Evolutionary conservation across 495 filamentous ascomycete genomes (phyloP).

Genomic region (Lasiosphaeria hispida): DNA sequence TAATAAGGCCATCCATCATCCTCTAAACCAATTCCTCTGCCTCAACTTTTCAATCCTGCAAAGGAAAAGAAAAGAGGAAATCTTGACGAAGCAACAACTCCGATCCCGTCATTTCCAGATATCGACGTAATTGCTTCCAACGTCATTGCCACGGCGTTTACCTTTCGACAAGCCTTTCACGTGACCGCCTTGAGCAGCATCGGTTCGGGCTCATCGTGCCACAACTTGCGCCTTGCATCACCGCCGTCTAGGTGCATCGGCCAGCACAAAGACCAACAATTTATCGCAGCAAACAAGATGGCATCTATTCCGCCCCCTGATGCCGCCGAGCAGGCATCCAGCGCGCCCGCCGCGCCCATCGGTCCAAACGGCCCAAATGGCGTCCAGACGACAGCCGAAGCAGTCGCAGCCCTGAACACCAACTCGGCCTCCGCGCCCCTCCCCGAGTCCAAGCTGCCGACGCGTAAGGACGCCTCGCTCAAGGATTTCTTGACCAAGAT

Average conservation of each 20-base stretch:
- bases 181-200: not conserved
- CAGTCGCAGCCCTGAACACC: not conserved
- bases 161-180: not conserved
- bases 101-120: too few species aligned
- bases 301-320: slow-evolving; percentile 22
- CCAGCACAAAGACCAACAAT: not conserved
- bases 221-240: slow-evolving; percentile 5
- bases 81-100: too few species aligned
- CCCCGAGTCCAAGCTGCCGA: slow-evolving; percentile 51
- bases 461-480: slow-evolving; percentile 84
- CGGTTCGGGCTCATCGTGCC: not conserved
- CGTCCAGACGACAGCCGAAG: slow-evolving; percentile 3
- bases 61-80: too few species aligned
- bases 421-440: not conserved
- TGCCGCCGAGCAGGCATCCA: slow-evolving; percentile 15
- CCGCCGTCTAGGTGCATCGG: not conserved
- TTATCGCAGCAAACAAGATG: slow-evolving; percentile 12
- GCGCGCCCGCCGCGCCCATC: too few species aligned
- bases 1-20: too few species aligned
- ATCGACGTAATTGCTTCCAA: too few species aligned
- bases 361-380: slow-evolving; percentile 13
- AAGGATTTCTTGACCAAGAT: slow-evolving; percentile 91
- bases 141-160: too few species aligned
- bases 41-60: too few species aligned
- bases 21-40: too few species aligned